phyloP scores from a whole-genome alignment of 2,329 filamentous ascomycete species.

The Allantophomopsis cytisporea region DNA sequence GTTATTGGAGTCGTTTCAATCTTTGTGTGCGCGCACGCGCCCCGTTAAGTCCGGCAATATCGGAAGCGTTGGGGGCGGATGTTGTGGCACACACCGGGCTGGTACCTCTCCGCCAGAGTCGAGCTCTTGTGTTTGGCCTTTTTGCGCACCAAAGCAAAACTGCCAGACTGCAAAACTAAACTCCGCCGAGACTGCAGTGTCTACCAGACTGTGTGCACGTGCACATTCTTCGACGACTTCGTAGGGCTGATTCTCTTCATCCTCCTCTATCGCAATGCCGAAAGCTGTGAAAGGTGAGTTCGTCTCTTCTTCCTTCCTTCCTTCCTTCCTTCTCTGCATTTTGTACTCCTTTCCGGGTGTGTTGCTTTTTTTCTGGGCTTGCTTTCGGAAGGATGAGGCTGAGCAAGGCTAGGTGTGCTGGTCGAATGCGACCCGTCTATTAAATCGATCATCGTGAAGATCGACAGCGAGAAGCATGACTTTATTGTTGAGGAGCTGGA shows the following conservation, averaged over 20 bases:
- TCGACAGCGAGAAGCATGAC: slow-evolving; percentile 56
- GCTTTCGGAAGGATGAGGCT: not conserved
- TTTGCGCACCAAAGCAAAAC: not conserved
- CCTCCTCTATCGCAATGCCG: not conserved
- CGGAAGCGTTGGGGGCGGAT: no score
- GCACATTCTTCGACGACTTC: not conserved
- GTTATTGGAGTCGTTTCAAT: no score
- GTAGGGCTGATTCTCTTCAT: not conserved
- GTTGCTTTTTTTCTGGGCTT: not conserved
- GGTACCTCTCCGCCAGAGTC: no score
- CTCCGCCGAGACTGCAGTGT: not conserved
- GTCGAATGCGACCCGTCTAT: slow-evolving; percentile 78
- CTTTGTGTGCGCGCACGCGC: no score
- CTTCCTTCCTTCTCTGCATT: not conserved
- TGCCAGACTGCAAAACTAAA: not conserved
- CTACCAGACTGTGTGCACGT: not conserved
- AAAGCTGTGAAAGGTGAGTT: not conserved
- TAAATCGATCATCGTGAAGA: slow-evolving; percentile 71
- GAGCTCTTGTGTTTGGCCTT: not conserved
- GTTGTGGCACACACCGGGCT: no score
- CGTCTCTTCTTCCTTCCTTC: not conserved
- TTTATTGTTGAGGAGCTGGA: slow-evolving; percentile 73
- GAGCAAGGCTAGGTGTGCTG: slow-evolving; percentile 41
- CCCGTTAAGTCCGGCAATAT: no score
- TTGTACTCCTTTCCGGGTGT: not conserved